A percentile compares a stretch with the other conserved stretches of the same genome.
These are phyloP conservation scores for Fagus crenata DNA, from an alignment of 306 rosid genomes.

Conservation along the genomic window DNA sequence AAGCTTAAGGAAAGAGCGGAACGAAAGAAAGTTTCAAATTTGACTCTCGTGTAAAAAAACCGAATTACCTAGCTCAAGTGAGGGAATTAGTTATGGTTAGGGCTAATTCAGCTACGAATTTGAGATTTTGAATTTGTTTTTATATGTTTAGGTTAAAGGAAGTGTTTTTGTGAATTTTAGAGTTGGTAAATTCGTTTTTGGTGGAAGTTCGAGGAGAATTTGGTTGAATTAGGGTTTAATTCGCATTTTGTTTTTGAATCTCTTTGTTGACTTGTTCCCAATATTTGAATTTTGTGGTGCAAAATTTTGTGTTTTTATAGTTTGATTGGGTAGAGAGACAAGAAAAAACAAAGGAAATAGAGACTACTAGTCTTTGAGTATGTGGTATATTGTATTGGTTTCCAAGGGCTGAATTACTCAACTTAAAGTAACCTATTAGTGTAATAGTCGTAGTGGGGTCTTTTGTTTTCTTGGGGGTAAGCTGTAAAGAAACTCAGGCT, in stretches of 20 bases:
- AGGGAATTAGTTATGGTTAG: slow-evolving; percentile 2
- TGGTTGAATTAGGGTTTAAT: slow-evolving; percentile 9
- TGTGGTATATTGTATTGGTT: slow-evolving; percentile 17
- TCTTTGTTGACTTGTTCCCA: background rate
- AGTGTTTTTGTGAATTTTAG: slow-evolving; percentile 10
- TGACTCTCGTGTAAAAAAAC: background rate
- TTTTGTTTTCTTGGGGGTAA: background rate
- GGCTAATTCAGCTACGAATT: slow-evolving; percentile 4
- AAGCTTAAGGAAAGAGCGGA: background rate
- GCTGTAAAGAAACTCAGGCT: background rate
- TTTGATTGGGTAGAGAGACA: background rate
- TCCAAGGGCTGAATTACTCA: slow-evolving; percentile 2
- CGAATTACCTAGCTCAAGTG: no score
- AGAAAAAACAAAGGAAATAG: background rate
- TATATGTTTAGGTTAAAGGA: background rate
- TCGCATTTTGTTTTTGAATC: background rate
- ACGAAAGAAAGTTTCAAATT: no score
- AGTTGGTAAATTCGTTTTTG: background rate
- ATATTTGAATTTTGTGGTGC: background rate
- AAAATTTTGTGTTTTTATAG: background rate
- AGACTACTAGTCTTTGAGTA: slow-evolving; percentile 6
- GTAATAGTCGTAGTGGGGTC: background rate
- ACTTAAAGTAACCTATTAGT: background rate
- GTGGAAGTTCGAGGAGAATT: background rate
- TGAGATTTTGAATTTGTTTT: background rate